Evolutionary conservation across 345 rosid species (phyloP).

Genomic region (Eutrema japonicum): DNA sequence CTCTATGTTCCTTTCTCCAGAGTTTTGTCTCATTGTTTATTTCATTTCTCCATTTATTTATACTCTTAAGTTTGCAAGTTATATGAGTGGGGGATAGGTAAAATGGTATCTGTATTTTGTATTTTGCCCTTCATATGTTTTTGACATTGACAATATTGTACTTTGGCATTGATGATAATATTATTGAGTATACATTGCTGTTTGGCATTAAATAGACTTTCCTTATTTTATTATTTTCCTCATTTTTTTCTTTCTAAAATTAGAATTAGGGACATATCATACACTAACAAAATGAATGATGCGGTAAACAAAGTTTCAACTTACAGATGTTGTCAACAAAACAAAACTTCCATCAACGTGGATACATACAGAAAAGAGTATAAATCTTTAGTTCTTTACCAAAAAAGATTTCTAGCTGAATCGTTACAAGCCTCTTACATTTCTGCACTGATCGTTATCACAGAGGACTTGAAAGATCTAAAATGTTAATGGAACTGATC

Average conservation of each 20-base stretch:
- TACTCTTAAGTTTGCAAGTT: conserved; percentile 11
- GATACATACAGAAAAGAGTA: background rate
- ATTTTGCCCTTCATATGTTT: conserved; percentile 1
- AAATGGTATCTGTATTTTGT: conserved; percentile 18
- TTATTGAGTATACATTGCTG: background rate
- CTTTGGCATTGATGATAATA: conserved; percentile 10
- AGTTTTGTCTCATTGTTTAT: conserved; percentile 30
- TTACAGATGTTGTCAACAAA: background rate
- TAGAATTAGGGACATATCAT: too few species aligned
- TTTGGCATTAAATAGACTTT: background rate
- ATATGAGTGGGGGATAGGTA: conserved; percentile 20
- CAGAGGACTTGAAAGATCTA: background rate
- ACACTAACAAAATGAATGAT: too few species aligned
- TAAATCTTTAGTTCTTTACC: too few species aligned
- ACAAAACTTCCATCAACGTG: background rate
- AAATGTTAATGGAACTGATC: background rate
- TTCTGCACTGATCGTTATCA: background rate
- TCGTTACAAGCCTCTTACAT: background rate
- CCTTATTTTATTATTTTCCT: background rate
- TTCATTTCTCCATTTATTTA: conserved; percentile 19
- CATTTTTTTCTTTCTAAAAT: background rate
- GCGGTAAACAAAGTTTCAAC: too few species aligned
- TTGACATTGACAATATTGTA: conserved; percentile 19
- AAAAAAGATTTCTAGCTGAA: background rate
- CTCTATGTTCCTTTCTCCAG: background rate